A percentile compares a stretch with the other conserved stretches of the same genome.
Conservation (phyloP, 2,329 filamentous ascomycete species). For the Purpureocillium takamizusanense region DNA sequence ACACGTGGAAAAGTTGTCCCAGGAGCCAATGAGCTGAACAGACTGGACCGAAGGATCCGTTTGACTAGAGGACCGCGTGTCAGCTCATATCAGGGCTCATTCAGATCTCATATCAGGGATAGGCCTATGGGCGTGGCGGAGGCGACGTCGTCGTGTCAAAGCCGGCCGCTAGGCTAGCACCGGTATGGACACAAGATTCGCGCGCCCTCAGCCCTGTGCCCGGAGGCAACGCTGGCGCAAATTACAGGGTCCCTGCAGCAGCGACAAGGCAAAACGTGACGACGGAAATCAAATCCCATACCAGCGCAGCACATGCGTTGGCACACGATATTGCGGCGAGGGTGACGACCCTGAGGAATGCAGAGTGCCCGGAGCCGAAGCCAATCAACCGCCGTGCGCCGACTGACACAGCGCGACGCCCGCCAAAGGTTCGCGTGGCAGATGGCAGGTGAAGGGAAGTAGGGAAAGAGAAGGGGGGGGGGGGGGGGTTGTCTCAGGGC, state of each 20-base stretch:
- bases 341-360: background rate
- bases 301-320: too few relatives aligned
- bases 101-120: constrained; percentile 3
- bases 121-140: background rate
- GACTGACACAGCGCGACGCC: background rate
- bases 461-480: too few relatives aligned
- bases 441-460: too few relatives aligned
- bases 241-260: too few relatives aligned
- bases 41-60: constrained; percentile 53
- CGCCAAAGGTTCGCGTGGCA: background rate
- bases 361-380: too few relatives aligned
- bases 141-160: background rate
- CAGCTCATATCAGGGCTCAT: constrained; percentile 9
- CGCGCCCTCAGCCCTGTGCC: constrained; percentile 1
- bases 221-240: background rate
- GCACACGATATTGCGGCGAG: too few relatives aligned
- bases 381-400: background rate
- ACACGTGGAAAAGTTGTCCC: constrained; percentile 81
- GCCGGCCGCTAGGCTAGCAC: background rate
- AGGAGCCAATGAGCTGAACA: constrained; percentile 80
- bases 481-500: background rate
- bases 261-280: too few relatives aligned
- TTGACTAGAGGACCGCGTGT: constrained; percentile 33
- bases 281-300: too few relatives aligned
- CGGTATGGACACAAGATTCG: background rate